Evolutionary conservation across 306 rosid species (phyloP).

Genomic region (barrel medic (Medicago truncatula)): DNA sequence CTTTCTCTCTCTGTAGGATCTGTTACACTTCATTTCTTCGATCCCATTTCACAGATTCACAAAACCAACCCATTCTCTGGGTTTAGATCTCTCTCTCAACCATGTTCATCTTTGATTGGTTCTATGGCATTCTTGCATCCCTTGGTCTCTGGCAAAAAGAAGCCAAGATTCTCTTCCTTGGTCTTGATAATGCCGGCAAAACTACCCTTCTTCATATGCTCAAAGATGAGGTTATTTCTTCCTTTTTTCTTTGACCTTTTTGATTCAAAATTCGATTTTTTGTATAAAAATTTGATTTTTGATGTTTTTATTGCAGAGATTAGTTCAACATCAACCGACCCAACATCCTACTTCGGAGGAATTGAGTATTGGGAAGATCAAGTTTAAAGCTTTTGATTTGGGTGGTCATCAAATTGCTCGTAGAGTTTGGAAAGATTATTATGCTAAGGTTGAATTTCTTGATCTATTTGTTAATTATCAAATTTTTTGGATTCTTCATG

Average conservation of each 20-base stretch:
- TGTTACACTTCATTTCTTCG: neutral
- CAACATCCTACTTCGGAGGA: slow-evolving; percentile 91
- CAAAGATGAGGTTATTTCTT: slow-evolving; percentile 63
- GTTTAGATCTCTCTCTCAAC: slow-evolving; percentile 38
- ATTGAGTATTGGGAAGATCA: slow-evolving; percentile 82
- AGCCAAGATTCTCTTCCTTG: slow-evolving; percentile 83
- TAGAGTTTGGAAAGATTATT: slow-evolving; percentile 90
- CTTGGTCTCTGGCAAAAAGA: slow-evolving; percentile 89
- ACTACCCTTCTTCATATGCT: slow-evolving; percentile 93
- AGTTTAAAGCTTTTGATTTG: slow-evolving; percentile 92
- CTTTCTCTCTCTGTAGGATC: neutral
- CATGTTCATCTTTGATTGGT: slow-evolving; percentile 86
- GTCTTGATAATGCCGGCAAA: slow-evolving; percentile 91
- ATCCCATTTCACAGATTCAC: neutral
- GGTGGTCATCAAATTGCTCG: slow-evolving; percentile 92
- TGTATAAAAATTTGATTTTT: neutral
- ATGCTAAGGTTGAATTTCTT: slow-evolving; percentile 63
- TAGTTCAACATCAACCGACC: slow-evolving; percentile 91
- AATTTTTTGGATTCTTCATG: neutral
- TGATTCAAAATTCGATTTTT: neutral
- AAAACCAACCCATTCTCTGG: neutral
- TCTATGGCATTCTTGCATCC: slow-evolving; percentile 81
- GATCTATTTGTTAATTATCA: neutral
- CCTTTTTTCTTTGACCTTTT: neutral
- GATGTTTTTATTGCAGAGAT: slow-evolving; percentile 53